Conservation (phyloP, 2,329 filamentous ascomycete species). For the Colletotrichum sp. region DNA sequence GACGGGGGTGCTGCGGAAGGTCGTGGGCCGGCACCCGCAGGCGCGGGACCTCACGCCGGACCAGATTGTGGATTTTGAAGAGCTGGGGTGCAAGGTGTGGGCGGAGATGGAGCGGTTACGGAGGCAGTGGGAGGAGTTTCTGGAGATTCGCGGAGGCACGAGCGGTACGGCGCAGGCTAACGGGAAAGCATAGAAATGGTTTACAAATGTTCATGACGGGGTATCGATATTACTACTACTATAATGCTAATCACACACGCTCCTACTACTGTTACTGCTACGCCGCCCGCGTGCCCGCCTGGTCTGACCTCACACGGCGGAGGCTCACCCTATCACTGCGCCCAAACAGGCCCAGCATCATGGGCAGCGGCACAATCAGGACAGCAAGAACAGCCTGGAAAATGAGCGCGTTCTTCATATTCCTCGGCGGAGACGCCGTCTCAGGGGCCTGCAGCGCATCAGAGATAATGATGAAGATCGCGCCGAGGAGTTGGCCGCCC, state of each 20-base stretch:
- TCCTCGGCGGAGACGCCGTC: slow-evolving; percentile 62
- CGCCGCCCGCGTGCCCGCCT: not conserved
- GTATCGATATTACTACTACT: not conserved
- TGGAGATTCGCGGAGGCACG: slow-evolving; percentile 22
- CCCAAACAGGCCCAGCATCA: slow-evolving; percentile 76
- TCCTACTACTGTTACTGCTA: not conserved
- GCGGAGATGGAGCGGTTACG: slow-evolving; percentile 75
- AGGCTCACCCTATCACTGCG: slow-evolving; percentile 54
- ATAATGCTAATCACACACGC: not conserved
- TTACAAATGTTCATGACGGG: not conserved
- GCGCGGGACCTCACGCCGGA: slow-evolving; percentile 66
- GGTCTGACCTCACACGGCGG: slow-evolving; percentile 53
- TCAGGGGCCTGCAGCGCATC: slow-evolving; percentile 70
- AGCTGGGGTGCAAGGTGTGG: slow-evolving; percentile 68
- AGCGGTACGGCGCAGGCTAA: not conserved
- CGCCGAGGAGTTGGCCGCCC: slow-evolving; percentile 85
- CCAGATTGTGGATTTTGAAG: slow-evolving; percentile 65
- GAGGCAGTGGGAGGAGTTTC: slow-evolving; percentile 64
- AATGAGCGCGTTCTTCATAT: slow-evolving; percentile 78
- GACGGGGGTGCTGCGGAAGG: slow-evolving; percentile 53
- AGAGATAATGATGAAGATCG: slow-evolving; percentile 82
- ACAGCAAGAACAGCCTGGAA: slow-evolving; percentile 79
- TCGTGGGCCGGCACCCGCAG: slow-evolving; percentile 64
- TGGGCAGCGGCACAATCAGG: slow-evolving; percentile 68
- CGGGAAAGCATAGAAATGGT: not conserved